phyloP scores from a whole-genome alignment of 805 yeast species.

The Metschnikowia similis region DNA sequence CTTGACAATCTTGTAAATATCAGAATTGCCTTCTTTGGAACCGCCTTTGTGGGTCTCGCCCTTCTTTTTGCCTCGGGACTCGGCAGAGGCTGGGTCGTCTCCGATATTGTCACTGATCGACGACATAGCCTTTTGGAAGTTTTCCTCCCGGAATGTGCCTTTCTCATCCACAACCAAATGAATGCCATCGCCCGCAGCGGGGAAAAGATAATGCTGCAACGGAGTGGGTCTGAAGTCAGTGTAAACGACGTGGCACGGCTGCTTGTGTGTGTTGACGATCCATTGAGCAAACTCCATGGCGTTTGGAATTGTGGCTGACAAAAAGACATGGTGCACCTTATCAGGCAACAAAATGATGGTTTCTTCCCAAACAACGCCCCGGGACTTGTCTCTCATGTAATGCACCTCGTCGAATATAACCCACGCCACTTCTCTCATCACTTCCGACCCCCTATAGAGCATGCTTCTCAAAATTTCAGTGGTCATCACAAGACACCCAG shows the following conservation, averaged over 20 bases:
- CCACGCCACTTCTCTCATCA: slow-evolving; percentile 99
- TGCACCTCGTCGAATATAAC: slow-evolving; percentile 98
- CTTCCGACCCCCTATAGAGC: slow-evolving; percentile 96
- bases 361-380: slow-evolving; percentile 99
- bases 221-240: slow-evolving; percentile 99
- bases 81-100: slow-evolving; percentile 69
- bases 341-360: slow-evolving; percentile 94
- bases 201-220: slow-evolving; percentile 92
- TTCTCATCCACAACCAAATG: slow-evolving; percentile 97
- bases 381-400: slow-evolving; percentile 94
- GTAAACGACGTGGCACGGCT: slow-evolving; percentile 98
- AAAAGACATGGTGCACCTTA: slow-evolving; percentile 87
- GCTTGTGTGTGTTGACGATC: slow-evolving; percentile 91
- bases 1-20: slow-evolving; percentile 92
- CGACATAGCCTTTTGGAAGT: slow-evolving; percentile 98
- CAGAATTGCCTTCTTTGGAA: slow-evolving; percentile 68
- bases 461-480: slow-evolving; percentile 95
- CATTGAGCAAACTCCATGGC: slow-evolving; percentile 99
- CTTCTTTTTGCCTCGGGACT: slow-evolving; percentile 54
- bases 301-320: slow-evolving; percentile 96
- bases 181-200: slow-evolving; percentile 98
- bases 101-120: slow-evolving; percentile 78
- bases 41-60: slow-evolving; percentile 89
- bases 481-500: slow-evolving; percentile 97
- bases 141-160: slow-evolving; percentile 93